These are phyloP conservation scores for Metroxylon sagu DNA, from an alignment of 176 grass and related monocot genomes.

Conservation along the genomic window DNA sequence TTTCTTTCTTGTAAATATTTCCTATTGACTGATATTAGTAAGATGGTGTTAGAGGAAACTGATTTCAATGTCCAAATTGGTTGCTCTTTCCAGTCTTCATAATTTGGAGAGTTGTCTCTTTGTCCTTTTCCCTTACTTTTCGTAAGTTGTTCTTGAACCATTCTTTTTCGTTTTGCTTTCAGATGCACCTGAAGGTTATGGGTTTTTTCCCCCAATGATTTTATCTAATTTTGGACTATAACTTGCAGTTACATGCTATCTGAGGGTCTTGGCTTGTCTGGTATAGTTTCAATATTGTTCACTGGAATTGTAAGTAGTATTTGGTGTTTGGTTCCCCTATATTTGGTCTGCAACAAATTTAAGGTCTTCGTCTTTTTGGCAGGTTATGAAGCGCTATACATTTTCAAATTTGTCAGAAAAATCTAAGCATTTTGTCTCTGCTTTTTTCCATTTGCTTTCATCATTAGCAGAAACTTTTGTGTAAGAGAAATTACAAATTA, in stretches of 20 bases:
- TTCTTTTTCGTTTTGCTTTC: slow-evolving; percentile 4
- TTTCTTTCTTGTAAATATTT: neutral
- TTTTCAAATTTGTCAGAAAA: slow-evolving; percentile 96
- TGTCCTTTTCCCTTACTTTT: slow-evolving; percentile 98
- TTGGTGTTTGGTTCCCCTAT: too few species aligned
- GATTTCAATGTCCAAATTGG: slow-evolving; percentile 4
- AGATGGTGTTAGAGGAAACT: too few species aligned
- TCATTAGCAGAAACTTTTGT: slow-evolving; percentile 99
- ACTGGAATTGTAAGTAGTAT: slow-evolving; percentile 75
- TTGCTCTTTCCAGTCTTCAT: slow-evolving; percentile 61
- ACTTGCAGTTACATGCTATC: slow-evolving; percentile 93
- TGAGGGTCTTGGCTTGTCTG: slow-evolving; percentile 95
- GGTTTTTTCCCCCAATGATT: too few species aligned
- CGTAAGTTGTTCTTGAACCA: slow-evolving; percentile 55
- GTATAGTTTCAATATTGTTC: slow-evolving; percentile 98
- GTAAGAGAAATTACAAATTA: slow-evolving; percentile 37
- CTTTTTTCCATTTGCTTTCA: slow-evolving; percentile 95
- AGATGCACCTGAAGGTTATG: too few species aligned
- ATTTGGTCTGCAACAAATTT: neutral
- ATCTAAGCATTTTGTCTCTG: slow-evolving; percentile 73
- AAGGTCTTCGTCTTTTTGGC: slow-evolving; percentile 20
- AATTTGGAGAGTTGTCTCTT: slow-evolving; percentile 99
- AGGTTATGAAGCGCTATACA: slow-evolving; percentile 98
- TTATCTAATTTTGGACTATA: slow-evolving; percentile 10
- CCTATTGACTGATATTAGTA: too few species aligned